phyloP scores from a whole-genome alignment of 805 yeast species.

The Jamesozyma jinghongensis region DNA sequence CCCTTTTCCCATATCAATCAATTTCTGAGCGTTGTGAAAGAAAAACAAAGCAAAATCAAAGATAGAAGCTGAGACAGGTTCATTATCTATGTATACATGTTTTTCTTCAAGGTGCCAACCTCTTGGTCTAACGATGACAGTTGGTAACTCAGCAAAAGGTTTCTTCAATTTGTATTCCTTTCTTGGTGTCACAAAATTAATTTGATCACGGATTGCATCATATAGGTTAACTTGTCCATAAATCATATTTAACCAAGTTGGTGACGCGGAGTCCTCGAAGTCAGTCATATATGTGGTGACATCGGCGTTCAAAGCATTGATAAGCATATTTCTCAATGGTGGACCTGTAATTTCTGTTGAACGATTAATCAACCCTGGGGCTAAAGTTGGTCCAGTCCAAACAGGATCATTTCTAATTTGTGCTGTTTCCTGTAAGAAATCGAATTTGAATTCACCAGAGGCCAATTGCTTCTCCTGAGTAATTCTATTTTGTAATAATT shows the following conservation, averaged over 20 bases:
- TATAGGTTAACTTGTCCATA: conserved; percentile 74
- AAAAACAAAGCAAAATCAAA: conserved; percentile 74
- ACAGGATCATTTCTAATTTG: conserved; percentile 60
- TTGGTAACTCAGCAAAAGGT: conserved; percentile 41
- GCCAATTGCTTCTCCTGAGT: conserved; percentile 53
- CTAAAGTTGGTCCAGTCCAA: conserved; percentile 68
- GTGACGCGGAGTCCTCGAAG: conserved; percentile 77
- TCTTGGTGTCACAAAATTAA: conserved; percentile 39
- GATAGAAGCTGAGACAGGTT: conserved; percentile 67
- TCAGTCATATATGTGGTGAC: conserved; percentile 83
- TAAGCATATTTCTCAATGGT: conserved; percentile 74
- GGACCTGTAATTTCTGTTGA: conserved; percentile 82
- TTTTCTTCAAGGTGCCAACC: conserved; percentile 80
- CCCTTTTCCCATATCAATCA: conserved; percentile 57
- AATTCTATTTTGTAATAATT: conserved; percentile 53
- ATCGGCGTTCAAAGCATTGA: conserved; percentile 68
- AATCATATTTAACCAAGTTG: conserved; percentile 72
- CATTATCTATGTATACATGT: conserved; percentile 63
- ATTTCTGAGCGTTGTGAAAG: conserved; percentile 60
- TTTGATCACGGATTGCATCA: conserved; percentile 65
- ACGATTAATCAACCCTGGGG: conserved; percentile 64
- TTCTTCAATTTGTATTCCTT: conserved; percentile 38
- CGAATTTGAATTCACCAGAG: conserved; percentile 45
- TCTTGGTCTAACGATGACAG: conserved; percentile 77
- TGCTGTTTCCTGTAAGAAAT: conserved; percentile 57